Conservation (phyloP, 2,329 filamentous ascomycete genomes). For the Aspergillus alliaceus region DNA sequence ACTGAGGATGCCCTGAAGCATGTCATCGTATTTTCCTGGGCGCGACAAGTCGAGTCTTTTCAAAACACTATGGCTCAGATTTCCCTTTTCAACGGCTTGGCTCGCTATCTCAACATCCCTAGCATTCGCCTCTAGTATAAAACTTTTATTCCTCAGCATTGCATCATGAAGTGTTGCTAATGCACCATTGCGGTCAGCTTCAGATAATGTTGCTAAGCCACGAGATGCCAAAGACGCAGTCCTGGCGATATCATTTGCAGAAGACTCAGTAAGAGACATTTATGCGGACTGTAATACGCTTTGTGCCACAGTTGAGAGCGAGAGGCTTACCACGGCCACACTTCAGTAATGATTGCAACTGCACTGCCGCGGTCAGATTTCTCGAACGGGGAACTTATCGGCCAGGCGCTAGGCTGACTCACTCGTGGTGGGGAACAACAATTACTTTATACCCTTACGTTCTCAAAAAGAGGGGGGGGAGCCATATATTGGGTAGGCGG, state of each 20-base stretch:
- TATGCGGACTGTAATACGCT: not conserved
- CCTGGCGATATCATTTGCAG: constrained; percentile 72
- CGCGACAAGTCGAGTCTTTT: constrained; percentile 84
- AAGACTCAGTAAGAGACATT: constrained; percentile 90
- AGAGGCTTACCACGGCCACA: too few relatives aligned
- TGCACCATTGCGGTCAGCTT: constrained; percentile 76
- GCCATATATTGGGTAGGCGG: not conserved
- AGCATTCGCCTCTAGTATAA: constrained; percentile 84
- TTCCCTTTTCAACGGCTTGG: constrained; percentile 70
- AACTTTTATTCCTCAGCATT: constrained; percentile 66
- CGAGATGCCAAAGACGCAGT: constrained; percentile 80
- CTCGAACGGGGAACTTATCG: not conserved
- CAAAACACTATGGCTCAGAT: constrained; percentile 77
- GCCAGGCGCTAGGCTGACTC: not conserved
- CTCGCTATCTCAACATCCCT: constrained; percentile 75
- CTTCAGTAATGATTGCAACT: not conserved
- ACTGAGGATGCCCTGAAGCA: constrained; percentile 92
- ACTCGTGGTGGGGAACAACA: not conserved
- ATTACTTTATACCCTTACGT: not conserved
- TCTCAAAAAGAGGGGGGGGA: not conserved
- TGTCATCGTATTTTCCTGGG: constrained; percentile 93
- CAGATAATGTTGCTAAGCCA: constrained; percentile 75
- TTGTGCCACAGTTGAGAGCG: not conserved
- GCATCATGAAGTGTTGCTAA: constrained; percentile 78
- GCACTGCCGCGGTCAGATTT: not conserved